Evolutionary conservation across 352 stramenopile genomes (phyloP).

Genomic region (Globisporangium yorkense): DNA sequence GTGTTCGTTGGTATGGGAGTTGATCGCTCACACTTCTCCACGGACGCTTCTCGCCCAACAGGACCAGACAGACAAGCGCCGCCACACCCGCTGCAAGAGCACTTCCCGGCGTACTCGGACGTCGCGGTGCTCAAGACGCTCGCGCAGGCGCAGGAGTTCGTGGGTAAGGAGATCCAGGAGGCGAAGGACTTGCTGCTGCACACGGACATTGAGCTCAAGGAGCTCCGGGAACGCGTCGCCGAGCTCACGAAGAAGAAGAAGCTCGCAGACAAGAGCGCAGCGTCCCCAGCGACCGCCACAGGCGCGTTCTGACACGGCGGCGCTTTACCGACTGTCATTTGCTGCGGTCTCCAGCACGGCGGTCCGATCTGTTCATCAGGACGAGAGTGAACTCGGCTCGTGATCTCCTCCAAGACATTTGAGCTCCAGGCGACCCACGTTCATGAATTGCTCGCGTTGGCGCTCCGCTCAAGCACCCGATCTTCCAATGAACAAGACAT

Average conservation of each 20-base stretch:
- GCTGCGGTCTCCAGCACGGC: too few species aligned
- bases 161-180: conserved; percentile 66
- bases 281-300: neutral
- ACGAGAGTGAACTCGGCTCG: too few species aligned
- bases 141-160: conserved; percentile 72
- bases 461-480: too few species aligned
- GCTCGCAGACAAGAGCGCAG: conserved; percentile 42
- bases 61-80: conserved; percentile 63
- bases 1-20: neutral
- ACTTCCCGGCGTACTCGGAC: conserved; percentile 88
- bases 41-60: neutral
- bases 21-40: neutral
- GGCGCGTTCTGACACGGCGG: neutral
- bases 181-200: conserved; percentile 65
- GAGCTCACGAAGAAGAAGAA: conserved; percentile 80
- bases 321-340: neutral
- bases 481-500: too few species aligned
- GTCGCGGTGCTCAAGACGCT: conserved; percentile 83
- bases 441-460: too few species aligned
- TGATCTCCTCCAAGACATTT: too few species aligned
- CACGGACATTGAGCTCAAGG: conserved; percentile 64
- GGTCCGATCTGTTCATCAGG: too few species aligned
- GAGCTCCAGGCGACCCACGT: too few species aligned
- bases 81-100: conserved; percentile 68
- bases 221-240: conserved; percentile 66